Evolutionary conservation across 202 grass and related monocot species (phyloP).

Genomic region (Thinopyrum obtusiflorum): DNA sequence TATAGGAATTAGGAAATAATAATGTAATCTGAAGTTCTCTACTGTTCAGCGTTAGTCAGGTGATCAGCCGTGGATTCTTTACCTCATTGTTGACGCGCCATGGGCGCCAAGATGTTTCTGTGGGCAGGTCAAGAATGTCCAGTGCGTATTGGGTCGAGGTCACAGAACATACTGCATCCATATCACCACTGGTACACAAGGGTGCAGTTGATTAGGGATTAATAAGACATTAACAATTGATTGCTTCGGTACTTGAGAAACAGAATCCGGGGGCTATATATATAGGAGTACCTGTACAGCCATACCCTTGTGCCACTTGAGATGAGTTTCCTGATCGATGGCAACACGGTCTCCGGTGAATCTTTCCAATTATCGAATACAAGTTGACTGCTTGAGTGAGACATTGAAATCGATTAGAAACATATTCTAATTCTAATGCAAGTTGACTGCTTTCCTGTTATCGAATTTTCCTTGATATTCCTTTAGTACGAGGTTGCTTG

Average conservation of each 20-base stretch:
- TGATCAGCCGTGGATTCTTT: neutral
- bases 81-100: constrained; percentile 51
- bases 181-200: constrained; percentile 51
- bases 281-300: constrained; percentile 52
- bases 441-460: neutral
- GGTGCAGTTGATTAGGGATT: neutral
- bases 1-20: constrained; percentile 5
- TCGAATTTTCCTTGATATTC: neutral
- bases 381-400: constrained; percentile 31
- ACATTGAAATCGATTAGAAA: constrained; percentile 15
- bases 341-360: constrained; percentile 42
- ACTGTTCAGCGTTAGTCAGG: constrained; percentile 17
- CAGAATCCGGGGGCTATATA: neutral
- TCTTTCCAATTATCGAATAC: constrained; percentile 58
- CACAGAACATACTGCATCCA: constrained; percentile 57
- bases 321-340: constrained; percentile 56
- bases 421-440: neutral
- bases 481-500: constrained; percentile 15
- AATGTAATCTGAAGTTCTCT: constrained; percentile 12
- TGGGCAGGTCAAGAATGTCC: constrained; percentile 44
- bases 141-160: constrained; percentile 51
- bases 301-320: constrained; percentile 59
- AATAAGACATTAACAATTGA: neutral
- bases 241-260: constrained; percentile 5
- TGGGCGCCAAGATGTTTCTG: constrained; percentile 45